phyloP scores from a whole-genome alignment of 1,284 basidiomycete genomes.

The Ustanciosporium gigantosporum region DNA sequence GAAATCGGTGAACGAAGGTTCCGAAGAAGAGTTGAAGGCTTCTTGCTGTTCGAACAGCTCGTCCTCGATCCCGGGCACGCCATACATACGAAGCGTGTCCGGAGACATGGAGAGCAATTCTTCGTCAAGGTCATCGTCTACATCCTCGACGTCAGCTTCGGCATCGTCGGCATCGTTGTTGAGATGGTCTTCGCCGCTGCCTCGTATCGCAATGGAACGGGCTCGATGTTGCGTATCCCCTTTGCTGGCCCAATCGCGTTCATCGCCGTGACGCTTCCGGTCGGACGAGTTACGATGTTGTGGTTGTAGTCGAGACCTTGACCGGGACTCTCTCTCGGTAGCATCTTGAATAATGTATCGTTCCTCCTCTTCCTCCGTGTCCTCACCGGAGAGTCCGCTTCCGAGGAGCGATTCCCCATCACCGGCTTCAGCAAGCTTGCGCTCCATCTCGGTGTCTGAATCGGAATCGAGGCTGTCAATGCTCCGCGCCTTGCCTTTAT shows the following conservation, averaged over 20 bases:
- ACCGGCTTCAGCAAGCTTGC: constrained; percentile 54
- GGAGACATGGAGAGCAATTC: constrained; percentile 47
- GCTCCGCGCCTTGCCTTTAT: constrained; percentile 38
- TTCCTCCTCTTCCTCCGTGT: constrained; percentile 54
- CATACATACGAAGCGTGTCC: constrained; percentile 45
- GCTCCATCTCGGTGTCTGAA: constrained; percentile 55
- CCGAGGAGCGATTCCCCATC: constrained; percentile 59
- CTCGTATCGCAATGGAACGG: constrained; percentile 19
- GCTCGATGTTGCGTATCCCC: constrained; percentile 32
- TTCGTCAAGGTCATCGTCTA: constrained; percentile 24
- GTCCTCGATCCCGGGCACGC: constrained; percentile 43
- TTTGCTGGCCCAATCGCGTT: constrained; percentile 26
- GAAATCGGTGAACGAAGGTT: constrained; percentile 60
- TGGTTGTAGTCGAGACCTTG: constrained; percentile 23
- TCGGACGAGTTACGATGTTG: constrained; percentile 25
- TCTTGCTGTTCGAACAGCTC: constrained; percentile 57
- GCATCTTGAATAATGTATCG: constrained; percentile 57
- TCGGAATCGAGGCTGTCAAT: constrained; percentile 31
- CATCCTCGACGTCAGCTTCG: constrained; percentile 28
- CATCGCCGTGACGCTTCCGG: constrained; percentile 14
- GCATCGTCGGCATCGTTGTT: constrained; percentile 18
- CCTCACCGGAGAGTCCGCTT: constrained; percentile 52
- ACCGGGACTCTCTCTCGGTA: constrained; percentile 27
- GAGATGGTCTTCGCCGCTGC: neutral
- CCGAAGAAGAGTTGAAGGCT: constrained; percentile 56